Base-by-base conservation (phyloP, 2,329 filamentous ascomycete genomes). In the Trichophyton verrucosum region DNA sequence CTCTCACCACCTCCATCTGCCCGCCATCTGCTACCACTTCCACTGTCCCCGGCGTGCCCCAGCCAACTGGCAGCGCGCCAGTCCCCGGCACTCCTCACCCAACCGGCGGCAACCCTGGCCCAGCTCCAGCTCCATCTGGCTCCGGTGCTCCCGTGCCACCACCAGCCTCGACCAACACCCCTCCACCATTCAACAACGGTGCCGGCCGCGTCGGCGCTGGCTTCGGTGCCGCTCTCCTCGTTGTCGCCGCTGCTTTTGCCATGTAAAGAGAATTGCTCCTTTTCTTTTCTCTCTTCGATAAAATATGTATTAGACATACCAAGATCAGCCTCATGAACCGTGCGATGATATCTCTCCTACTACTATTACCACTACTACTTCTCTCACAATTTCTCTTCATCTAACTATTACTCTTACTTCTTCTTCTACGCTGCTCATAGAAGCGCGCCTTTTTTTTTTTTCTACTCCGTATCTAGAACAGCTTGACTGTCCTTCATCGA, bases 1-100 rank as follows among this genome's bases (percentile, higher is more conserved):
- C 69, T 66, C 65, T 66, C 67, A 38, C 42, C 53, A 49, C 57
- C 60, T 46, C 47, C 57, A n/a, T 42, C 58, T 59, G 58, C 61
- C 33, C 40, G 1, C 27, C 22, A 56, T 27, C 51, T 22, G 7
- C 9, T 7, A 47, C 44, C 27, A 13, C 33, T 3, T 1, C 44
- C 27, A 13, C 33, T 3, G 9, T 13, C 33, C 8, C 33, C 11
- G 33, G 9, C 13, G 33, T 13, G 8, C 33, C 33, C 9, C 11
- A 38, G 2, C 33, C 33, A 38, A 38, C 33, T 9, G 33, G 33
- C 33, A 13, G 33, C 33, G 11, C 3, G 9, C 11, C 33, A 2
- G 8, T 38, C 4, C 44, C 49, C 20, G 62, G 65, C n/a, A 56
- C 62, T 51, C 65, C 65, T 24, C 57, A 63, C 51, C 59, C 63